Base-by-base conservation (phyloP, 371 early-diverging fungal species). In the Apophysomyces sp. region DNA sequence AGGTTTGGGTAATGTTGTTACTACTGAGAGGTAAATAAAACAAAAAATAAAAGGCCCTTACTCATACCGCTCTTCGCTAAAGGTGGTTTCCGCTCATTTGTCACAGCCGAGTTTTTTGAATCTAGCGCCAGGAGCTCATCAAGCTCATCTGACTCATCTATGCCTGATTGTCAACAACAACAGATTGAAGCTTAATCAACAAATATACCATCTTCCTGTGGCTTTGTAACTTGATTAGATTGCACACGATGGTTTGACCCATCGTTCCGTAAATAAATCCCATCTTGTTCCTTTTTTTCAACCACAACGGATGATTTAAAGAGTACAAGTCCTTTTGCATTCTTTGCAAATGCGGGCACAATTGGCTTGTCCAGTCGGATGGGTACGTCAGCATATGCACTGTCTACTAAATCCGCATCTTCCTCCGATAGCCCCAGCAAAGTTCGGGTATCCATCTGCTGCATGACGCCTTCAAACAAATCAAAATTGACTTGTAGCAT, bases 181-280 rank as follows among this genome's bases (percentile, higher is more conserved):
- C 2, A 7, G 0, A 1, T 26, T 18, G 9, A 18, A 3, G 4
- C 8, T 44, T 21, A 44, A 9, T 2, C 49, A 26, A 21, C 9
- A 3, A 11, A 37, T 21, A 21, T 58, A 41, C 53, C 18, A 29
- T 36, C 55, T 13, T 56, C 16, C 39, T 63, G 12, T 27, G 27
- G 36, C 40, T 36, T 53, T 49, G 27, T 54, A 26, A 37, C 13
- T 24, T 26, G 11, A 28, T 41, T 58, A 53, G 52, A 40, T 27
- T 40, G 36, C 24, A 53, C 31, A 7, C 52, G 61, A 44, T 72
- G 70, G 49, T 66, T 69, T 21, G 74, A 68, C 26, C 74, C 61
- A 52, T 77, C 74, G 41, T 77, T 76, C 4, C 72, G 67, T 11
- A 76, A 12, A 57, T 74, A 72, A 16, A 80, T 80, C 5, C 80